phyloP scores from a whole-genome alignment of 139 green algal species.

The Coelastrella sp. region DNA sequence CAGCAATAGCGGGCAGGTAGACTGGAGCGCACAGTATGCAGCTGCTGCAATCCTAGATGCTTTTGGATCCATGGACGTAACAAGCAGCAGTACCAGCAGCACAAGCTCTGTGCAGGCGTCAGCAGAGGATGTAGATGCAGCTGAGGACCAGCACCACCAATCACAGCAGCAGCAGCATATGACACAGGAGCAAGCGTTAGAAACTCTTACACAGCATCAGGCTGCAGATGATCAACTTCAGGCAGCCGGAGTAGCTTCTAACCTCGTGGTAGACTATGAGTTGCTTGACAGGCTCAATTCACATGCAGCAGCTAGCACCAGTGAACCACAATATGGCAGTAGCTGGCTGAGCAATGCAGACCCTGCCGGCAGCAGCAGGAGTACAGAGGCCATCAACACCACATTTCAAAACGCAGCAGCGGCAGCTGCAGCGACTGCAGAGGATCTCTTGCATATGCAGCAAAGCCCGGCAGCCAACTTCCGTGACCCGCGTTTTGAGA shows the following conservation, averaged over 20 bases:
- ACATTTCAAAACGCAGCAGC: not conserved
- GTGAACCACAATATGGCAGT: not conserved
- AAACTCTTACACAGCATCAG: not conserved
- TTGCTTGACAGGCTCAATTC: not conserved
- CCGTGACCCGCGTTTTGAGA: constrained; percentile 27
- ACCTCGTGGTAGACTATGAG: not conserved
- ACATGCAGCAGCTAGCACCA: constrained; percentile 16
- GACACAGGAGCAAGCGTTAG: not conserved
- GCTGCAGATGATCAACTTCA: not conserved
- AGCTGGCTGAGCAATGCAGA: not conserved
- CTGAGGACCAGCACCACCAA: not conserved
- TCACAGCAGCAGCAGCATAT: not conserved
- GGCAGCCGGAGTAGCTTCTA: not conserved
- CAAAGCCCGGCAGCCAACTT: constrained; percentile 40
- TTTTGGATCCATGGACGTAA: not conserved
- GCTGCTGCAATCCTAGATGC: constrained; percentile 22
- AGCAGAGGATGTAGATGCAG: no score
- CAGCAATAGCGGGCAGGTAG: not conserved
- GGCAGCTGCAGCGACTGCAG: not conserved
- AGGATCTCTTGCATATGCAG: constrained; percentile 1
- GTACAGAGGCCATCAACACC: no score
- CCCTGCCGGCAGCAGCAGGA: not conserved
- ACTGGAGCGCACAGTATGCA: not conserved
- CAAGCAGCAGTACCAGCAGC: not conserved
- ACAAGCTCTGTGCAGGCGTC: not conserved